Base-by-base conservation (phyloP, 176 grass and related monocot genomes). In the Musa schizocarpa region DNA sequence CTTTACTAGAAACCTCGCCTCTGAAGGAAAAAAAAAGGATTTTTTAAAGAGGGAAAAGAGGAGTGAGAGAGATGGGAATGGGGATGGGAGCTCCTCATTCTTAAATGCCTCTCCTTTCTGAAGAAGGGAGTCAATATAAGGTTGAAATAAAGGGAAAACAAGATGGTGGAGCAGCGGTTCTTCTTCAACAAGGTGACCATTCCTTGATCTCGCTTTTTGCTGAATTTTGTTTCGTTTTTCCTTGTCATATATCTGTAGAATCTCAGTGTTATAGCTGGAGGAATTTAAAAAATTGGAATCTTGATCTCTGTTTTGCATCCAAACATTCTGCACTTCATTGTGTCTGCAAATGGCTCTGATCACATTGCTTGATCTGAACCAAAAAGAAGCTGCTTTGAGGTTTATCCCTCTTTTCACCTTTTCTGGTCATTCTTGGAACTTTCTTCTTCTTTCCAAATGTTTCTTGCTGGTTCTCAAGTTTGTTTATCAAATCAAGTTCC, bases 141-240 rank as follows among this genome's bases (percentile, higher is more conserved):
- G 7, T 14, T 22, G 22, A 54, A 6, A 53, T 5, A 16, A 52
- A 54, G 24, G 11, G 52, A 12, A 10, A 17, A 26, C 24, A 56
- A 68, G 8, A 78, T 78, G 76, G 76, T 14, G 22, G 76, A 78
- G 66, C 51, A 78, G 23, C 52, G 76, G 50, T 78, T 43, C 53
- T 68, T 68, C 9, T 78, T 78, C 76, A 78, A 68, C 52, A 78
- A 78, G 76, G 76, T 69, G 23, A 24, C 54, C 56, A 2, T 49
- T 34, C 51, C 55, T 13, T 68, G 12, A 68, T 26, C 8, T 53
- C 34, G 34, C 34, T 43, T 43, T 43, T 43, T 43, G 34, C 6
- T 43, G 34, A 43, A 43, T 43, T 43, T 43, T 43, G 34, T 43
- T 43, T 43, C 34, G 2, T 16, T 77, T 62, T 54, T 12, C 43